Conservation (phyloP, 23 red algal genomes). For the Gracilaria caudata region DNA sequence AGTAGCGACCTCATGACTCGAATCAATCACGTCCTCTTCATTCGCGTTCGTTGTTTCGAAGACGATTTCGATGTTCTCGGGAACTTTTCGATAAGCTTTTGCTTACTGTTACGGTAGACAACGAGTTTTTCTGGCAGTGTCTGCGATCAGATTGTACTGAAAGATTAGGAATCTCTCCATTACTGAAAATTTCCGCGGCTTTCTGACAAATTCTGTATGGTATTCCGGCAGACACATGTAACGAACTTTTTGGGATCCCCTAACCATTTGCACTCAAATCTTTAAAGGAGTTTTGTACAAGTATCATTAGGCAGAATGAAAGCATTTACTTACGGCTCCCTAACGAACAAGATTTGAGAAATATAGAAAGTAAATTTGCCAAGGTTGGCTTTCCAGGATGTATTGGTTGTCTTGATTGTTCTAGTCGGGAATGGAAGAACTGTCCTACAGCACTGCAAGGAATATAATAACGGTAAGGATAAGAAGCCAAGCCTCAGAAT, state of each 20-base stretch:
- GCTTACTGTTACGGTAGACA: background rate
- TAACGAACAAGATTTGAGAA: background rate
- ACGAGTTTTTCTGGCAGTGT: background rate
- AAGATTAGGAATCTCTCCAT: slow-evolving; percentile 6
- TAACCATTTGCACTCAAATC: background rate
- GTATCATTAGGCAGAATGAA: background rate
- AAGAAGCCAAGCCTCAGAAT: background rate
- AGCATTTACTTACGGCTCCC: background rate
- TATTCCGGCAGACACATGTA: background rate
- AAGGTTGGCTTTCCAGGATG: slow-evolving; percentile 22
- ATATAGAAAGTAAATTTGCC: slow-evolving; percentile 17
- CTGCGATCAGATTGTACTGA: slow-evolving; percentile 26
- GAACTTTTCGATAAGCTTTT: background rate
- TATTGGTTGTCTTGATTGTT: slow-evolving; percentile 30
- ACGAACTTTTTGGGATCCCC: slow-evolving; percentile 8
- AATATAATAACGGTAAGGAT: slow-evolving; percentile 32
- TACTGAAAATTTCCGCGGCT: background rate
- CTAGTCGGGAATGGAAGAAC: slow-evolving; percentile 22
- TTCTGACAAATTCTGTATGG: slow-evolving; percentile 18
- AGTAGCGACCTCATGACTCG: no score
- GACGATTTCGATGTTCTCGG: background rate
- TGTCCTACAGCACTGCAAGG: background rate
- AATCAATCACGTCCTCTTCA: no score
- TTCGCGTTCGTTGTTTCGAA: background rate
- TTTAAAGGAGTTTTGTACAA: background rate